Base-by-base conservation (phyloP, 306 rosid genomes). In the Prunus mongolica region DNA sequence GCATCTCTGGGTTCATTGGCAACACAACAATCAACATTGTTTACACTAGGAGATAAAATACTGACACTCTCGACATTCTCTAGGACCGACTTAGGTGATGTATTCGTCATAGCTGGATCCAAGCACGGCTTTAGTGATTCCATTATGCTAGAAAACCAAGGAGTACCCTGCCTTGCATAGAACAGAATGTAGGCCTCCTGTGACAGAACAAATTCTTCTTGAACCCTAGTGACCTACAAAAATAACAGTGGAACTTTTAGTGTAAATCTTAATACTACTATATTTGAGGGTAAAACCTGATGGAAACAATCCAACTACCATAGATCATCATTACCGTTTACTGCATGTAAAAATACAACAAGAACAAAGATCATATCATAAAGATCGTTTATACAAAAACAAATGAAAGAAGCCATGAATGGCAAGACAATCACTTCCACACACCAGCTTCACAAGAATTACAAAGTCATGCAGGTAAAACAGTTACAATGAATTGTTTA, bases 151-250 rank as follows among this genome's bases (percentile, higher is more conserved):
- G 87, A 88, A 69, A 87, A 55, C 99, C 99, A 95, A 2, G 93
- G 89, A 70, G 96, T 95, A 14, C 91, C 93, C 81, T 87, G 81
- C 82, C 57, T 87, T 16, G 91, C 91, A 84, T 95, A 95, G 45
- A 92, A 89, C 60, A 95, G 81, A 74, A 95, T 92, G 82, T 95
- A 95, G 14, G 97, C 99, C 78, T 88, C 86, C 72, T 86, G 90
- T 71, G 97, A 89, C 69, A 86, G 86, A 64, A 90, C 97, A 56
- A 24, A 77, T 13, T 87, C 92, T 69, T 64, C 90, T 0, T 27
- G 63, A 12, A 92, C 91, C 76, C 74, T 69, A 18, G 91, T 85
- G 76, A 95, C 99, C 99, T 95, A 74, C 69, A 87, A 50, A 34
- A 68, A 34, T 41, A 41, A 34, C 2, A 64, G 18, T 73, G 30